Evolutionary conservation across 139 green algal genomes (phyloP).

Genomic region (Micractinium sp.): DNA sequence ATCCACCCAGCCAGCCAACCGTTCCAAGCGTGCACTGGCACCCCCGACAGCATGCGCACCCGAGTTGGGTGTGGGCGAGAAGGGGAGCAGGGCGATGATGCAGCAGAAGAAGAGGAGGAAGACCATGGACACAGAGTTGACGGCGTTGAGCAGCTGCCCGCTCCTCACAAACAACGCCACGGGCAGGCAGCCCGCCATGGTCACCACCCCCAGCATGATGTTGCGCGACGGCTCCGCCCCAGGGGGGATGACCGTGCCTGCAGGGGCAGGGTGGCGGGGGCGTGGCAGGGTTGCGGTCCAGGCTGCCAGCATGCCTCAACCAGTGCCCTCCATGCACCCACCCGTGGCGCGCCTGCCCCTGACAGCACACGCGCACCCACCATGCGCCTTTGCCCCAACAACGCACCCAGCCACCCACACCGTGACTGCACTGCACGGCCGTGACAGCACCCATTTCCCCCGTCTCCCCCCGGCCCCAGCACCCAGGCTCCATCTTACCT

Average conservation of each 20-base stretch:
- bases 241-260: conserved; percentile 80
- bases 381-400: background rate
- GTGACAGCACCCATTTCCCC: background rate
- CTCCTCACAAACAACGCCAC: conserved; percentile 75
- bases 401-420: background rate
- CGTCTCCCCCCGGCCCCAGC: background rate
- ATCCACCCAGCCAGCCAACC: background rate
- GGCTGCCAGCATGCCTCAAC: background rate
- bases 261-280: background rate
- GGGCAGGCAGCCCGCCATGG: conserved; percentile 70
- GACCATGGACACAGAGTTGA: conserved; percentile 67
- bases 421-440: background rate
- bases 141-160: conserved; percentile 60
- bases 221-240: conserved; percentile 80
- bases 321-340: background rate
- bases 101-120: conserved; percentile 78
- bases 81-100: conserved; percentile 55
- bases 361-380: background rate
- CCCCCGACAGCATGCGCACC: background rate
- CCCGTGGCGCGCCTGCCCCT: background rate
- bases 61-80: conserved; percentile 25
- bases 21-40: too few species aligned
- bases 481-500: background rate
- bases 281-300: background rate
- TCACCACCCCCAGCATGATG: conserved; percentile 66